These are phyloP conservation scores for Fragaria nilgerrensis DNA, from an alignment of 306 rosid genomes.

Conservation along the genomic window DNA sequence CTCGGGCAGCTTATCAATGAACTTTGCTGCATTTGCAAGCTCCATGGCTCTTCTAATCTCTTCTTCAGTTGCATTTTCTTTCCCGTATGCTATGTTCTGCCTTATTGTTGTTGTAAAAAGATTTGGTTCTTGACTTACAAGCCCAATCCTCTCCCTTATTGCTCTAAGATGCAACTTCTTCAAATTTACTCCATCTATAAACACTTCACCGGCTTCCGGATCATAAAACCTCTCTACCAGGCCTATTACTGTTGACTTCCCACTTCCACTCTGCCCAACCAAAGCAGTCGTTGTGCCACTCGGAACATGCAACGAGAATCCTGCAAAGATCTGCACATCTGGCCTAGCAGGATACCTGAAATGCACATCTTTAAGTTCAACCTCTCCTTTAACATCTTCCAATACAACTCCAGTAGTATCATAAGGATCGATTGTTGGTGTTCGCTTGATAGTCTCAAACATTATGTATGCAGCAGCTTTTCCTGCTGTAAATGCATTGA, in stretches of 20 bases:
- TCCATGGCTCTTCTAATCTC: conserved; percentile 57
- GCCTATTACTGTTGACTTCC: conserved; percentile 79
- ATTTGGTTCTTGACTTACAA: conserved; percentile 85
- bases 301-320: conserved; percentile 65
- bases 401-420: conserved; percentile 54
- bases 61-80: conserved; percentile 69
- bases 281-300: conserved; percentile 74
- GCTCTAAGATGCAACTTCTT: conserved; percentile 54
- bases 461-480: conserved; percentile 87
- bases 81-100: conserved; percentile 78
- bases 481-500: conserved; percentile 83
- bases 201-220: conserved; percentile 77
- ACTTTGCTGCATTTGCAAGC: conserved; percentile 86
- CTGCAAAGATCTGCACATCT: conserved; percentile 68
- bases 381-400: conserved; percentile 65
- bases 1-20: conserved; percentile 71
- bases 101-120: conserved; percentile 60
- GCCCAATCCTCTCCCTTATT: conserved; percentile 79
- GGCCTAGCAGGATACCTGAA: conserved; percentile 83
- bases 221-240: conserved; percentile 85
- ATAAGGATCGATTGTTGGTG: conserved; percentile 64
- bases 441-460: conserved; percentile 73
- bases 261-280: conserved; percentile 96
- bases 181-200: conserved; percentile 71
- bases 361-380: conserved; percentile 71